Conservation (phyloP, 2,329 filamentous ascomycete genomes). For the Albifimbria verrucaria region DNA sequence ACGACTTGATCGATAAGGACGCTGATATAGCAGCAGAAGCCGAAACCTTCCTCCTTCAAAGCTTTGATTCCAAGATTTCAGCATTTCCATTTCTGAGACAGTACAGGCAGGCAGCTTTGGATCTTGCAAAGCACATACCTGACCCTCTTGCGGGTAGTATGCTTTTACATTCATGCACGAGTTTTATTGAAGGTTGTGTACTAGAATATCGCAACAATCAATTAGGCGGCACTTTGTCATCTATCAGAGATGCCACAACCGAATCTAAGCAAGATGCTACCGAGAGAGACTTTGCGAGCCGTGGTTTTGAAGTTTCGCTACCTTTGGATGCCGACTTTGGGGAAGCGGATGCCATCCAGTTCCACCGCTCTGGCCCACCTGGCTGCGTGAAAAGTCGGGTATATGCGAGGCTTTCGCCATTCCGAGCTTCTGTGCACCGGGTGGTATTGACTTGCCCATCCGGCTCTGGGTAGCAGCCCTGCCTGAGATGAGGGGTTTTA, state of each 20-base stretch:
- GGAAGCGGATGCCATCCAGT: too few relatives aligned
- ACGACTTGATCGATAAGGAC: neutral
- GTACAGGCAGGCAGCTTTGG: neutral
- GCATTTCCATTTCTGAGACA: neutral
- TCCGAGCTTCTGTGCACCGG: neutral
- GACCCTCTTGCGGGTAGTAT: neutral
- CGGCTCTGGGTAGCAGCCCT: neutral
- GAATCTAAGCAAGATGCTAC: neutral
- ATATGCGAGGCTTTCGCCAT: neutral
- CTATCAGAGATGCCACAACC: neutral
- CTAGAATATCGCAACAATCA: neutral
- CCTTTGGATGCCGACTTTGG: neutral
- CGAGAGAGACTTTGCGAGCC: neutral
- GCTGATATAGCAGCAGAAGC: neutral
- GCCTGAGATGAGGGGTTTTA: neutral
- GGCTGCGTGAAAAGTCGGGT: neutral
- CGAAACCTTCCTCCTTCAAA: neutral
- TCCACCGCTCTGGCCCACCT: neutral
- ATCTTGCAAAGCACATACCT: neutral
- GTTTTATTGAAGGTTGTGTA: neutral
- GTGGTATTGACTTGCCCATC: neutral
- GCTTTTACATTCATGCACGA: neutral
- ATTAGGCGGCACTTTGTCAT: neutral
- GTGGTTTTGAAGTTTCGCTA: neutral
- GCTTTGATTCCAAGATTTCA: neutral